Evolutionary conservation across 176 grass and related monocot genomes (phyloP), one percentile per base, ranked within the genome.

Genomic region (Musa acuminata): DNA sequence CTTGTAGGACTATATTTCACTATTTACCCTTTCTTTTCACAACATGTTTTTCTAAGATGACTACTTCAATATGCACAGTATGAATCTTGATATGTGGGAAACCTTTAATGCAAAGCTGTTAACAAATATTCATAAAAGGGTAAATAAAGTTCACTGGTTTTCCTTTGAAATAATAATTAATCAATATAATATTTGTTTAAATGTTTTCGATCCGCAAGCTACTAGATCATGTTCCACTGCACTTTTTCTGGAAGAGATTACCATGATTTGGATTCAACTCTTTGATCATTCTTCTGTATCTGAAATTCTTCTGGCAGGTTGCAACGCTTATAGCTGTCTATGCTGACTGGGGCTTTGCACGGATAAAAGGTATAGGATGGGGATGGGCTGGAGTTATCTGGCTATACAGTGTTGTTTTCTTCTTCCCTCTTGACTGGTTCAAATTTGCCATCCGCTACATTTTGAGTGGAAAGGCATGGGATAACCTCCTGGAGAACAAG

Each of bases 331-430:
- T 99, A 6, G 88, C 96, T 1, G 96, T 95, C 50, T 91, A 95
- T 79, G 81, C 76, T 1, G 64, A 87, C 49, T 49, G 90, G 2
- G 76, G 65, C 17, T 99, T 99, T 71, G 91, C 96, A 10, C 75
- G 78, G 29, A 89, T 95, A 57, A 62, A 52, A 0, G 96, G 91
- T 11, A 63, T 99, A 77, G 96, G 91, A 11, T 99, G 96, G 96
- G 86, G 88, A 10, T 99, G 96, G 96, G 91, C 91, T 6, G 88
- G 88, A 12, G 90, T 89, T 51, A 99, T 99, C 78, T 99, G 96
- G 96, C 80, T 99, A 23, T 99, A 99, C 77, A 99, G 91, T 76
- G 0, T 78, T 4, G 79, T 87, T 55, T 86, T 86, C n/a, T 99
- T 86, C 80, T 22, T 99, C 49, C 91, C 96, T 19, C 86, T 99